A percentile compares a stretch with the other conserved stretches of the same genome.
Evolutionary conservation across 768 basidiomycete species (phyloP).

Genomic region (Guyanaporus albipodus): DNA sequence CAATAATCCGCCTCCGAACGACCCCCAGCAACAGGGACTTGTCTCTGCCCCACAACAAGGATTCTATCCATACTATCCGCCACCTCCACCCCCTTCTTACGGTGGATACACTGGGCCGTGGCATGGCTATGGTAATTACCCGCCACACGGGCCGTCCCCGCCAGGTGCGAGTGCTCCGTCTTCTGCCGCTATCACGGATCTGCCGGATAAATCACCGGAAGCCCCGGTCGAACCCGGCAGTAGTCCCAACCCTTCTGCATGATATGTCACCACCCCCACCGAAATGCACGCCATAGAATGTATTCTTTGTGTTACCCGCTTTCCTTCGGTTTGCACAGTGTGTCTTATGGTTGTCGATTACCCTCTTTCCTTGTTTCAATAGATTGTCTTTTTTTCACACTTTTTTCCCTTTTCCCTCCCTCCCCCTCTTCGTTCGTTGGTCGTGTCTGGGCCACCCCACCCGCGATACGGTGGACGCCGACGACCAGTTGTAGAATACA

Average conservation of each 20-base stretch:
- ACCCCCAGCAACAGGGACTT: slow-evolving; percentile 26
- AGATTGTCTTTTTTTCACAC: too few relatives aligned
- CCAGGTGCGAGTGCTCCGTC: slow-evolving; percentile 13
- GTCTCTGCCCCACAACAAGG: slow-evolving; percentile 17
- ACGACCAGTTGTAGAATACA: slow-evolving; percentile 24
- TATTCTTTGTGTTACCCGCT: slow-evolving; percentile 18
- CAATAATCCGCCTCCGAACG: slow-evolving; percentile 16
- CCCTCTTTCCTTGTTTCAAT: slow-evolving; percentile 29
- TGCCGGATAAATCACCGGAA: slow-evolving; percentile 27
- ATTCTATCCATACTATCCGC: slow-evolving; percentile 34
- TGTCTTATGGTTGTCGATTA: slow-evolving; percentile 10
- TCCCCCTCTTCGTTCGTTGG: slow-evolving; percentile 6
- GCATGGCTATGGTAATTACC: slow-evolving; percentile 31
- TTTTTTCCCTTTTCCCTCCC: too few relatives aligned
- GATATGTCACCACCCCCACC: slow-evolving; percentile 4
- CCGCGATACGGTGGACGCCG: slow-evolving; percentile 13
- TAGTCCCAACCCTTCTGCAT: slow-evolving; percentile 21
- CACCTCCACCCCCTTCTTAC: slow-evolving; percentile 26
- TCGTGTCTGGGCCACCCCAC: not conserved
- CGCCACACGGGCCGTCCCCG: slow-evolving; percentile 25
- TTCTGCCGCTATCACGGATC: slow-evolving; percentile 13
- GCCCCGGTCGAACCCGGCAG: slow-evolving; percentile 13
- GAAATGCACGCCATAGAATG: slow-evolving; percentile 21
- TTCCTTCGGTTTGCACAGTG: slow-evolving; percentile 11
- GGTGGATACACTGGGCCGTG: slow-evolving; percentile 28